Evolutionary conservation across 1,139 yeast species (phyloP), one percentile per base, ranked within the genome.

Genomic region (Pichia sp.): DNA sequence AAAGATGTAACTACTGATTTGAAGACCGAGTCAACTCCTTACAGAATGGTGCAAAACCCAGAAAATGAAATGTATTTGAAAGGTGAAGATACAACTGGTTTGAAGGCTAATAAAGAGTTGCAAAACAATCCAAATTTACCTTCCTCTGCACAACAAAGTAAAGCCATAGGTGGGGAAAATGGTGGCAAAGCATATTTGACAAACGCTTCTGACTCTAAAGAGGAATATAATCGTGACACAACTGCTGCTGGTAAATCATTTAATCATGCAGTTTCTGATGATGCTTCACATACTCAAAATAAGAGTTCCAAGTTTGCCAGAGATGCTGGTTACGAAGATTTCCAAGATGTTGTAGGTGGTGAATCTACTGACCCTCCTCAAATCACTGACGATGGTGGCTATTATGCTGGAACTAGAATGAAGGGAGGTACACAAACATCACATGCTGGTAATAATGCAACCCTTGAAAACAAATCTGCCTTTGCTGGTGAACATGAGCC

Each of bases 11-110:
- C 35, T 3, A n/a, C 41, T 7, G 38, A 33, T 23, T n/a, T 32
- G 34, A 17, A 28, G 9, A 18, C 40, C 3, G 47, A 45, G 15
- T 45, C 49, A 4, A 28, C 37, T 9, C 47, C 49, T 8, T 45
- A 45, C 15, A 31, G 49, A 15, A 25, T 45, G 39, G 42, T 39
- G 17, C 49, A 45, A 35, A 33, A 45, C 26, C 43, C 45, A 7
- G 18, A 33, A 5, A 33, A 45, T 34, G 20, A 23, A 4, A 23
- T 15, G 15, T 35, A 41, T 21, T 38, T 43, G 33, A 34, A 38
- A 11, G 30, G 36, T 4, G 36, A 33, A 21, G 32, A 41, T 36
- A 5, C 42, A 7, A 30, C 31, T 10, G 34, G 28, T 21, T 19
- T 43, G 26, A 43, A 41, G 7, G 20, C 34, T 11, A 23, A 36